phyloP scores from a whole-genome alignment of 164 flowering plant genomes.

The Vitis riparia region DNA sequence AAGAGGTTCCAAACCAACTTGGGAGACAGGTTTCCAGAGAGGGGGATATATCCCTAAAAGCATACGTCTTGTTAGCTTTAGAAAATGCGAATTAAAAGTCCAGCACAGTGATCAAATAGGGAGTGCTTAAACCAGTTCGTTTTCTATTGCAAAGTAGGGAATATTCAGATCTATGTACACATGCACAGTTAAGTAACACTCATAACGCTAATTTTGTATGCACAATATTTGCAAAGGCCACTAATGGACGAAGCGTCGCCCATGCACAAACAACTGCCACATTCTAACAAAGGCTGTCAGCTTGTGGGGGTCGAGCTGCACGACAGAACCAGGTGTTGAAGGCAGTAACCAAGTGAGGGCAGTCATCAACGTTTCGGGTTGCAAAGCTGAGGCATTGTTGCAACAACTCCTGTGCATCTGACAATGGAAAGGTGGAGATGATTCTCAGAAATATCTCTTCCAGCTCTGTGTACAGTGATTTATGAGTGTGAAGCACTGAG shows the following conservation, averaged over 20 bases:
- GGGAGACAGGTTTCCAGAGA: too few species aligned
- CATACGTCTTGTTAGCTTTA: too few species aligned
- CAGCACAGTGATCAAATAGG: too few species aligned
- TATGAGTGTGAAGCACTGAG: conserved; percentile 38
- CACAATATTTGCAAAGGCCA: conserved; percentile 1
- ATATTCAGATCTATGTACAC: not conserved
- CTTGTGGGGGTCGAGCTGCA: conserved; percentile 45
- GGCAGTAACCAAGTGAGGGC: conserved; percentile 80
- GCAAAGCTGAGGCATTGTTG: conserved; percentile 89
- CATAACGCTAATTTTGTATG: not conserved
- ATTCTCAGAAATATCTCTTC: conserved; percentile 79
- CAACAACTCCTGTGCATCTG: conserved; percentile 73
- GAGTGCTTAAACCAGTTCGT: not conserved
- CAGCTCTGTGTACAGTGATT: conserved; percentile 59
- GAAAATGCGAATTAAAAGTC: too few species aligned
- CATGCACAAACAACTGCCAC: not conserved
- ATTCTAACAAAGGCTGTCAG: conserved; percentile 3
- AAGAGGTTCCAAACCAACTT: too few species aligned
- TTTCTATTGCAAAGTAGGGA: not conserved
- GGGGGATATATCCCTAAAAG: too few species aligned
- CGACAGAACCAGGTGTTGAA: conserved; percentile 97
- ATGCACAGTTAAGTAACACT: not conserved
- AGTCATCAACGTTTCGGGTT: conserved; percentile 83
- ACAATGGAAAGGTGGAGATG: conserved; percentile 84
- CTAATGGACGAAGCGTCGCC: not conserved